A percentile compares a stretch with the other conserved stretches of the same genome.
These are phyloP conservation scores for Diutina scorzettiae DNA, from an alignment of 1,139 yeast genomes.

Conservation along the genomic window DNA sequence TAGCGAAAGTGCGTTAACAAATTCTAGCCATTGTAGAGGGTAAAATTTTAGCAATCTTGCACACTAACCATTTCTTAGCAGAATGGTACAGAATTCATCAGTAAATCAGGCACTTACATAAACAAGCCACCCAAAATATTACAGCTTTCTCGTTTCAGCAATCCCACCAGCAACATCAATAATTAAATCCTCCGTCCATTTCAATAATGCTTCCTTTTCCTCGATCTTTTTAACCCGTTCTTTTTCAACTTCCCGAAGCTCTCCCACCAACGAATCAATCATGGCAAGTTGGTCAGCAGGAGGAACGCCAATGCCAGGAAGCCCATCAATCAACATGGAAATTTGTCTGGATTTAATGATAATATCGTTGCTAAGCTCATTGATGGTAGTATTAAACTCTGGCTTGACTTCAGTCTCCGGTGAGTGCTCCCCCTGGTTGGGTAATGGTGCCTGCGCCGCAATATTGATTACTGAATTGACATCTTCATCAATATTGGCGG, in stretches of 20 bases:
- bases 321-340: constrained; percentile 69
- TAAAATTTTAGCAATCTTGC: too few relatives aligned
- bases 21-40: too few relatives aligned
- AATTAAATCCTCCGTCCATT: constrained; percentile 61
- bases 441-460: constrained; percentile 37
- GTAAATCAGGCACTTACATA: too few relatives aligned
- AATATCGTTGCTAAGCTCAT: constrained; percentile 72
- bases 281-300: constrained; percentile 59
- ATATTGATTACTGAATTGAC: constrained; percentile 27
- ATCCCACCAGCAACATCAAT: constrained; percentile 24
- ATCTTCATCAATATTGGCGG: constrained; percentile 25
- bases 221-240: constrained; percentile 46
- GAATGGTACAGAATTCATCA: too few relatives aligned
- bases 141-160: neutral
- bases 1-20: neutral
- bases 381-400: constrained; percentile 43
- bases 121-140: too few relatives aligned
- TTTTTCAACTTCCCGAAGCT: constrained; percentile 49
- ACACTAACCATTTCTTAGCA: too few relatives aligned
- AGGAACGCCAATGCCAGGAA: constrained; percentile 89
- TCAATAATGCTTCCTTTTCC: constrained; percentile 54
- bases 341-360: constrained; percentile 81
- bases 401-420: constrained; percentile 11
- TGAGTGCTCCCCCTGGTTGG: constrained; percentile 30
- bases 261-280: constrained; percentile 52